Conservation (phyloP, 768 basidiomycete genomes). For the Suillus fuscotomentosus region DNA sequence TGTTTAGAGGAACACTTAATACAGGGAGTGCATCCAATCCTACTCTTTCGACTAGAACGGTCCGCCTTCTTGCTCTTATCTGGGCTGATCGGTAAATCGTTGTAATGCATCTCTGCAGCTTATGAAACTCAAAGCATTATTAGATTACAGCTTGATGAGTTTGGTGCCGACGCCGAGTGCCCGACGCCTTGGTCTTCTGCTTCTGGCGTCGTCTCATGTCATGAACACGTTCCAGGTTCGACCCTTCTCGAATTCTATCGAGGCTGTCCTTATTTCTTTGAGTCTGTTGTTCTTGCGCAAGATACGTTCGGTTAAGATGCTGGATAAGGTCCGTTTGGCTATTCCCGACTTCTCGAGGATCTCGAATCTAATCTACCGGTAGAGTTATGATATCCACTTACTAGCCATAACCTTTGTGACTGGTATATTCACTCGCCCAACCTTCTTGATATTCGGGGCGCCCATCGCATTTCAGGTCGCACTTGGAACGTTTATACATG, state of each 20-base stretch:
- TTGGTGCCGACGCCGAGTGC: conserved; percentile 19
- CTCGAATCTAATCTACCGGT: not conserved
- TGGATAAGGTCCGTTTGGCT: not conserved
- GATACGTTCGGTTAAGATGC: conserved; percentile 5
- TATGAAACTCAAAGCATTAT: conserved; percentile 11
- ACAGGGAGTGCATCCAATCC: conserved; percentile 7
- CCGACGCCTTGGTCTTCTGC: conserved; percentile 22
- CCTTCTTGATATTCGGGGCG: conserved; percentile 32
- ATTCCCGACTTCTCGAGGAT: no score
- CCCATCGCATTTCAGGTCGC: conserved; percentile 31
- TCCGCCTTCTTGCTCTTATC: conserved; percentile 31
- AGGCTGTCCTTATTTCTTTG: conserved; percentile 30
- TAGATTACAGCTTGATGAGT: conserved; percentile 24
- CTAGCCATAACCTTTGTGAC: conserved; percentile 25
- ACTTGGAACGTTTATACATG: conserved; percentile 9
- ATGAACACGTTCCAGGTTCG: conserved; percentile 37
- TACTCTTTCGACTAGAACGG: conserved; percentile 31
- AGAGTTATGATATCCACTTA: conserved; percentile 14
- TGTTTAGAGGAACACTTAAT: conserved; percentile 12
- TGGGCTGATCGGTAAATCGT: conserved; percentile 30
- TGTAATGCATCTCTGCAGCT: not conserved
- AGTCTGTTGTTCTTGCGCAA: conserved; percentile 26
- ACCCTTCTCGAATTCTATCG: conserved; percentile 40
- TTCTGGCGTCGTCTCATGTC: conserved; percentile 37
- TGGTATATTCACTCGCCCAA: conserved; percentile 35